A percentile compares a stretch with the other conserved stretches of the same genome.
phyloP scores from a whole-genome alignment of 2,329 filamentous ascomycete species.

The Escovopsis sp. region DNA sequence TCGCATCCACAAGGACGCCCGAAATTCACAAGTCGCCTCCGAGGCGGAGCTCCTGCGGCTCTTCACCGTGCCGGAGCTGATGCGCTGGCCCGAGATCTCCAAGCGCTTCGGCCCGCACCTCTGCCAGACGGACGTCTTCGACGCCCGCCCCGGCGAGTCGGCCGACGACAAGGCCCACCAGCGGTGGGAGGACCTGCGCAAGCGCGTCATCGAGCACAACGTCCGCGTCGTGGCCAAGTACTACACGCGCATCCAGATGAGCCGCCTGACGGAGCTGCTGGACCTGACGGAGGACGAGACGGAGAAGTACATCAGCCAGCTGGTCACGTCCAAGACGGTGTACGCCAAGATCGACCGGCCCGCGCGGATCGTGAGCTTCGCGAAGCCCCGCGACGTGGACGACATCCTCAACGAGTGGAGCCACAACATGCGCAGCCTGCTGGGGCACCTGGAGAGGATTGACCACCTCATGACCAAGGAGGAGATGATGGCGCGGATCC shows the following conservation, averaged over 20 bases:
- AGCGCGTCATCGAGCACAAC: conserved; percentile 98
- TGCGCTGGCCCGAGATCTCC: conserved; percentile 93
- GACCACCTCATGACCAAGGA: conserved; percentile 99
- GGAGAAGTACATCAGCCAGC: conserved; percentile 95
- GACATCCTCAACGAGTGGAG: conserved; percentile 98
- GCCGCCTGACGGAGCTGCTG: conserved; percentile 74
- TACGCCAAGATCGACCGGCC: conserved; percentile 95
- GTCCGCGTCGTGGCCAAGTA: conserved; percentile 96
- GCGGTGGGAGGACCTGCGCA: conserved; percentile 88
- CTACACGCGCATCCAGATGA: conserved; percentile 93
- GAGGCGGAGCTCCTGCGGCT: conserved; percentile 82
- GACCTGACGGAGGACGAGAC: conserved; percentile 92
- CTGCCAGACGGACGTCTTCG: conserved; percentile 80
- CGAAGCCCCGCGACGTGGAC: conserved; percentile 85
- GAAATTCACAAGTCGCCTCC: conserved; percentile 60
- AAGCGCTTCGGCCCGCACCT: conserved; percentile 81
- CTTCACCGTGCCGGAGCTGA: conserved; percentile 90
- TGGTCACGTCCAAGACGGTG: conserved; percentile 95
- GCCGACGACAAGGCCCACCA: conserved; percentile 66
- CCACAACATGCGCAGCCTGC: conserved; percentile 87
- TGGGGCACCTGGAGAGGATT: conserved; percentile 75
- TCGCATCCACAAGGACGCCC: conserved; percentile 72
- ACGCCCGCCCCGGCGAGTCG: conserved; percentile 45
- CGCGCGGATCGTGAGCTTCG: conserved; percentile 82
- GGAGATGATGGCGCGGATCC: conserved; percentile 99